Conservation (phyloP, 345 rosid genomes). For the Abelmoschus esculentus region DNA sequence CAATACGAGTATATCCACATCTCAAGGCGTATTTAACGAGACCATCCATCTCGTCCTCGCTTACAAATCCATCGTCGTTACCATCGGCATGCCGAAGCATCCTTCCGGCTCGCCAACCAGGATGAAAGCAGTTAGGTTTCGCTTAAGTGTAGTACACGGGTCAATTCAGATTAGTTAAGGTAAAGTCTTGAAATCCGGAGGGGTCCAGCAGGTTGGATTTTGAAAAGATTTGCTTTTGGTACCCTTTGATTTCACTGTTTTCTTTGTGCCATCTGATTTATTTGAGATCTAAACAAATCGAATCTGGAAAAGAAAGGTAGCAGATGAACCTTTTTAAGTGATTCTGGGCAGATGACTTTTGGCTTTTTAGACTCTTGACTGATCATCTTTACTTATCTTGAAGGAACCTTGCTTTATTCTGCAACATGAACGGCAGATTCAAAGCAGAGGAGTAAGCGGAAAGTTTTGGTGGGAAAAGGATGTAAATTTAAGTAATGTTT, state of each 20-base stretch:
- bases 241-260: background rate
- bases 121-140: background rate
- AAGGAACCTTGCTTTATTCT: background rate
- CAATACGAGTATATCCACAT: slow-evolving; percentile 3
- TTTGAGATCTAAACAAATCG: background rate
- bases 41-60: background rate
- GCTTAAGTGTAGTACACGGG: no score
- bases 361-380: background rate
- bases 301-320: background rate
- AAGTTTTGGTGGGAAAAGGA: no score
- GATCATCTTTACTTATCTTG: background rate
- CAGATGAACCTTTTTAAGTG: background rate
- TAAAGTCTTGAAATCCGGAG: no score
- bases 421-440: background rate
- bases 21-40: slow-evolving; percentile 10
- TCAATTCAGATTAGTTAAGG: no score
- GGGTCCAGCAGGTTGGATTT: no score
- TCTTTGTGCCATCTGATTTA: background rate
- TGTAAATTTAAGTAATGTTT: no score
- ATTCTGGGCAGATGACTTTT: background rate
- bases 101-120: background rate
- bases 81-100: slow-evolving; percentile 1
- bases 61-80: slow-evolving; percentile 4
- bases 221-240: background rate
- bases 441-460: background rate